Conservation (phyloP, 495 filamentous ascomycete species). For the Annulohypoxylon bovei region DNA sequence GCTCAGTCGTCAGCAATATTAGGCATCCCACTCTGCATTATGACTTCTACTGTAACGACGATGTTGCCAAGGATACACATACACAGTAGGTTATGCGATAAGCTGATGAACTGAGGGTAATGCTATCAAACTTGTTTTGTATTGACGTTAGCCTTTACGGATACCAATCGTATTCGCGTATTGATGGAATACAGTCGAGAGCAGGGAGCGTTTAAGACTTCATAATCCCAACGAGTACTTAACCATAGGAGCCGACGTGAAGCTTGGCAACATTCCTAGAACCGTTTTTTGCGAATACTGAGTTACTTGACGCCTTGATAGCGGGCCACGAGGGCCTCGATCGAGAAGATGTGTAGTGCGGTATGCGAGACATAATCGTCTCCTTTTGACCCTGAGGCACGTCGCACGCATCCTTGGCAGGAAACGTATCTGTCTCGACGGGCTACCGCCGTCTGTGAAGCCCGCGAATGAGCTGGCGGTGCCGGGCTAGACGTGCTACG, state of each 20-base stretch:
- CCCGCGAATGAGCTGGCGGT: slow-evolving; percentile 11
- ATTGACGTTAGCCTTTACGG: neutral
- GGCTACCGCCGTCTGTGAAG: slow-evolving; percentile 16
- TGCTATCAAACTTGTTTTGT: neutral
- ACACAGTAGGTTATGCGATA: neutral
- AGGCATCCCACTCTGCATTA: neutral
- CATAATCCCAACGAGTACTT: slow-evolving; percentile 20
- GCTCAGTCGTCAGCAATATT: slow-evolving; percentile 17
- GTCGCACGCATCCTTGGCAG: slow-evolving; percentile 38
- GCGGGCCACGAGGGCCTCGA: neutral
- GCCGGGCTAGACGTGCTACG: slow-evolving; percentile 17
- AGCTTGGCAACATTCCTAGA: slow-evolving; percentile 37
- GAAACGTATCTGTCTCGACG: slow-evolving; percentile 31
- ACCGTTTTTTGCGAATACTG: slow-evolving; percentile 5
- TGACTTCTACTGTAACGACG: neutral
- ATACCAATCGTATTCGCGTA: slow-evolving; percentile 10
- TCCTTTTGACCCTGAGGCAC: slow-evolving; percentile 27
- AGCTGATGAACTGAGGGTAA: neutral
- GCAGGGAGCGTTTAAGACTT: slow-evolving; percentile 5
- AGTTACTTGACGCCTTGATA: slow-evolving; percentile 3
- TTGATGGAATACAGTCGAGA: slow-evolving; percentile 7
- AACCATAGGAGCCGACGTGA: slow-evolving; percentile 9
- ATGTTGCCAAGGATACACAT: neutral
- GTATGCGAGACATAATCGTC: slow-evolving; percentile 33
- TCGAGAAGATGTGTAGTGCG: slow-evolving; percentile 9